Conservation (phyloP, 2,329 filamentous ascomycete genomes). For the Claviceps pusilla region DNA sequence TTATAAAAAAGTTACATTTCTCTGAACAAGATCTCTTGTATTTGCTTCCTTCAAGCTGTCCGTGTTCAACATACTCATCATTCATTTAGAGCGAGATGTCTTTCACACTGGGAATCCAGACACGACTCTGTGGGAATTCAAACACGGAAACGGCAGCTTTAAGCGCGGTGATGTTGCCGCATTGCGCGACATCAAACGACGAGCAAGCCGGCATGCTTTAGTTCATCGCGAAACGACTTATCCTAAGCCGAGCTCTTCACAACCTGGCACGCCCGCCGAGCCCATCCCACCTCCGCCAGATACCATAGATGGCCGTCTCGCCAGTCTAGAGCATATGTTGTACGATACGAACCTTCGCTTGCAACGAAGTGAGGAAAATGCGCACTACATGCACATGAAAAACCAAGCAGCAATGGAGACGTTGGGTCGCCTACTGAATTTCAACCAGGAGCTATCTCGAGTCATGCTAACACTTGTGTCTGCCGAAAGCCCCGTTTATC, state of each 20-base stretch:
- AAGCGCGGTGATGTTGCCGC: conserved; percentile 87
- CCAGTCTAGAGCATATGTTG: conserved; percentile 62
- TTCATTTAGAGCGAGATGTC: conserved; percentile 71
- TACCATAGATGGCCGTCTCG: conserved; percentile 58
- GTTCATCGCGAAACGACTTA: conserved; percentile 83
- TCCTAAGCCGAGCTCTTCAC: conserved; percentile 59
- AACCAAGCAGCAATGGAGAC: conserved; percentile 73
- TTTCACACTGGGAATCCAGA: conserved; percentile 92
- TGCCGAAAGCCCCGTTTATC: conserved; percentile 60
- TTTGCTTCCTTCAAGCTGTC: background rate
- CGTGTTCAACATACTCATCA: background rate
- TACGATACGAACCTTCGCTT: conserved; percentile 68
- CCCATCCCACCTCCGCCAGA: conserved; percentile 58
- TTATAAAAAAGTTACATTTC: conserved; percentile 4
- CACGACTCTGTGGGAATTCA: conserved; percentile 94
- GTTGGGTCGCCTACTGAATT: conserved; percentile 53
- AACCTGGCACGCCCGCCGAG: conserved; percentile 74
- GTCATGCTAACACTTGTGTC: conserved; percentile 60
- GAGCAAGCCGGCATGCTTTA: conserved; percentile 81
- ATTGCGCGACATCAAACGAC: conserved; percentile 84
- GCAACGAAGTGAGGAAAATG: conserved; percentile 68
- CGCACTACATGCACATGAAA: conserved; percentile 63
- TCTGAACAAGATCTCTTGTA: background rate
- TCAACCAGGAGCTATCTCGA: conserved; percentile 72
- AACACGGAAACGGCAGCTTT: conserved; percentile 93